Base-by-base conservation (phyloP, 2,329 filamentous ascomycete genomes). In the Penicillium sp. region DNA sequence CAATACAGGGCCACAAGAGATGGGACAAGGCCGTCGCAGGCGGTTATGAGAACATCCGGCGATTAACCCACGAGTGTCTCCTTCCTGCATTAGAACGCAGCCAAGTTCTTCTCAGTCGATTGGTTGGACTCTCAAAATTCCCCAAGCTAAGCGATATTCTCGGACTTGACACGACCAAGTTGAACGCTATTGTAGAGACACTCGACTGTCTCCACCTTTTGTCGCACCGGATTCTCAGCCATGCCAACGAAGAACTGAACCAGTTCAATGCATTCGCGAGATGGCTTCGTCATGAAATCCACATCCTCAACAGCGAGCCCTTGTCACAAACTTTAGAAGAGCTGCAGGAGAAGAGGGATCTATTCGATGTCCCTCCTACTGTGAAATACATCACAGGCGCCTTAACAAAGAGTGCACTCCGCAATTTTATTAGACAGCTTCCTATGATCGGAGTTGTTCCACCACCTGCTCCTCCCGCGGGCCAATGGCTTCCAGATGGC, bases 21-120 rank as follows among this genome's bases (percentile, higher is more conserved):
- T 99, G 94, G 94, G 92, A 97, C 59, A 95, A 93, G 67, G 88
- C 89, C 5, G 88, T 95, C 2, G 81, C 84, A 1, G 84, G 85
- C 4, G 90, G 92, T 1, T 87, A 97, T 18, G 86, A 90, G 55
- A 88, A 85, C 50, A 81, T 97, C 9, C 84, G 91, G 46, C 83
- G 84, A 48, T 80, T 97, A 11, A 80, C 92, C 0, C 92, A 96
- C 67, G 88, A 96, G 67, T 92, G 95, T 69, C 85, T 97, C 48
- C 80, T 97, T 2, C 94, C 94, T 0, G 91, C 90, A 0, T 79
- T 97, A 2, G 92, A 97, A 63, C 86, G 93, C 48, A 88, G 89
- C 61, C 83, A 84, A 44, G 85, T 97, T 22, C 87, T 96, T 31
- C 82, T 96, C 27, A 91, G 88, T 61, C 87, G 91, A 11, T 82